A percentile compares a stretch with the other conserved stretches of the same genome.
These are phyloP conservation scores for Aureobasidium melanogenum DNA, from an alignment of 2,329 filamentous ascomycete species.

Conservation along the genomic window DNA sequence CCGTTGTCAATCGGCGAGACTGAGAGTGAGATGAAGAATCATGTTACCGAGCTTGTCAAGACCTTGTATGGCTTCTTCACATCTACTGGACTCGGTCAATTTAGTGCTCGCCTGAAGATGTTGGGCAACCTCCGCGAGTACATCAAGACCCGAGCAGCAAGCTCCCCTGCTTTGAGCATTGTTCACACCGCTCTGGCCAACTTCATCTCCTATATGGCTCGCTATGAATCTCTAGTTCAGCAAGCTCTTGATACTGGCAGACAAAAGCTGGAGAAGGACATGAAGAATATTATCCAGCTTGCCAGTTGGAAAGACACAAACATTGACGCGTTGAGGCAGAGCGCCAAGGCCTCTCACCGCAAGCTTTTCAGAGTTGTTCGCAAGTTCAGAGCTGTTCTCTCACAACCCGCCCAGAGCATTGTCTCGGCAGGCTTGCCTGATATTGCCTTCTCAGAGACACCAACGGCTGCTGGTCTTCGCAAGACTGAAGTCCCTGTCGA, in stretches of 20 bases:
- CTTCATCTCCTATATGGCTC: constrained; percentile 65
- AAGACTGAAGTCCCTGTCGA: neutral
- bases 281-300: constrained; percentile 85
- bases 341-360: constrained; percentile 78
- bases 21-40: neutral
- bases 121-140: constrained; percentile 55
- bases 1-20: constrained; percentile 50
- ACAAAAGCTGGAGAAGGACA: constrained; percentile 71
- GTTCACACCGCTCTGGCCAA: constrained; percentile 61
- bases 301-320: constrained; percentile 99
- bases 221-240: constrained; percentile 58
- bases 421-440: constrained; percentile 21
- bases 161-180: constrained; percentile 40
- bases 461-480: neutral
- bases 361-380: constrained; percentile 86
- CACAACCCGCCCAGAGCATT: constrained; percentile 63
- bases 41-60: constrained; percentile 46
- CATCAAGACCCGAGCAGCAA: constrained; percentile 50
- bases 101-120: constrained; percentile 59
- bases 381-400: constrained; percentile 76
- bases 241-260: constrained; percentile 62
- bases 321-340: constrained; percentile 79
- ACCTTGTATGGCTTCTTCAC: constrained; percentile 73
- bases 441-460: neutral
- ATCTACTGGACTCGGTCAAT: constrained; percentile 72